Evolutionary conservation across 768 basidiomycete species (phyloP).

Genomic region (Boletus sp.): DNA sequence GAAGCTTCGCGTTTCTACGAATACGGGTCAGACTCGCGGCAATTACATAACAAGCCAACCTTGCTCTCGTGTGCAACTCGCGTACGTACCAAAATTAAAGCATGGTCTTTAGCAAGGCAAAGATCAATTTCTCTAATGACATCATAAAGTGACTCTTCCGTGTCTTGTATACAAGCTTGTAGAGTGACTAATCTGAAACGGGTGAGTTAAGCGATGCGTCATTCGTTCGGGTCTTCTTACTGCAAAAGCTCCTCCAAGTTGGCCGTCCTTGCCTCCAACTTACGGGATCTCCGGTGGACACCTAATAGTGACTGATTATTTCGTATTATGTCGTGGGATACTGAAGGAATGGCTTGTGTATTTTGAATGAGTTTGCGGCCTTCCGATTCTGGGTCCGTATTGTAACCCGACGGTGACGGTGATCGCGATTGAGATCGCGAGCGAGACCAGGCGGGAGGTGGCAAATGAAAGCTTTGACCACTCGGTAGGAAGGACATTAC

Average conservation of each 20-base stretch:
- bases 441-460: slow-evolving; percentile 32
- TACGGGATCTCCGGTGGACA: slow-evolving; percentile 25
- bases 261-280: slow-evolving; percentile 44
- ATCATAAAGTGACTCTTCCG: slow-evolving; percentile 46
- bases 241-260: slow-evolving; percentile 69
- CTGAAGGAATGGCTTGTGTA: slow-evolving; percentile 13
- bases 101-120: slow-evolving; percentile 42
- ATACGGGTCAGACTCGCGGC: slow-evolving; percentile 25
- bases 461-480: slow-evolving; percentile 59
- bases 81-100: slow-evolving; percentile 40
- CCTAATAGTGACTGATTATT: slow-evolving; percentile 12
- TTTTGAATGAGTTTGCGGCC: slow-evolving; percentile 41
- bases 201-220: slow-evolving; percentile 1
- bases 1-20: slow-evolving; percentile 65
- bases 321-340: slow-evolving; percentile 21
- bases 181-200: slow-evolving; percentile 48
- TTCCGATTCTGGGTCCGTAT: slow-evolving; percentile 69
- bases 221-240: slow-evolving; percentile 41
- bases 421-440: slow-evolving; percentile 37
- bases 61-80: slow-evolving; percentile 3
- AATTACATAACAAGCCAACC: slow-evolving; percentile 22
- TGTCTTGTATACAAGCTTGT: slow-evolving; percentile 53
- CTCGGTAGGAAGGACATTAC: slow-evolving; percentile 64
- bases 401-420: slow-evolving; percentile 65
- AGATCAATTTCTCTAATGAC: slow-evolving; percentile 48